These are phyloP conservation scores for Penicillium sp. DNA, from an alignment of 2,329 filamentous ascomycete species.

Conservation along the genomic window DNA sequence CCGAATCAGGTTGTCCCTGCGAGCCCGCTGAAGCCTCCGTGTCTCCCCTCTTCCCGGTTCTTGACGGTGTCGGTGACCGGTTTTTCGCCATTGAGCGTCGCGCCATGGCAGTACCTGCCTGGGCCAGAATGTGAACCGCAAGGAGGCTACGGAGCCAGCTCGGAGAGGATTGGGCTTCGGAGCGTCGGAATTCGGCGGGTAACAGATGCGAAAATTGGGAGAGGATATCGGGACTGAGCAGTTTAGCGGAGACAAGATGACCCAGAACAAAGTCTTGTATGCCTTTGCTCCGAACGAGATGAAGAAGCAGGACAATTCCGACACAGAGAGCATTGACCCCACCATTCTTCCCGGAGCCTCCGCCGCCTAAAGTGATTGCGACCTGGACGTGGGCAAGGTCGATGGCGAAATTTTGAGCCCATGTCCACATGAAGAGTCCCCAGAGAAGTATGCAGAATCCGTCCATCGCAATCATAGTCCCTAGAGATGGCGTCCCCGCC, in stretches of 20 bases:
- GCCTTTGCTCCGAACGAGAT: constrained; percentile 48
- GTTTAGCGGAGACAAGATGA: constrained; percentile 47
- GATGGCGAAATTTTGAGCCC: constrained; percentile 82
- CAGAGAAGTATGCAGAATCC: constrained; percentile 79
- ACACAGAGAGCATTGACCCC: constrained; percentile 50
- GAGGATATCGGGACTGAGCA: constrained; percentile 46
- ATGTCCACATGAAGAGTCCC: constrained; percentile 79
- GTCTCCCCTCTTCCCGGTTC: constrained; percentile 47
- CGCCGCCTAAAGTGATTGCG: constrained; percentile 84
- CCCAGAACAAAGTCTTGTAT: constrained; percentile 53
- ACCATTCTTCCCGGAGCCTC: constrained; percentile 56
- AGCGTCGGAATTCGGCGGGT: constrained; percentile 46
- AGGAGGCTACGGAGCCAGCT: constrained; percentile 51
- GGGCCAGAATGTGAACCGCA: constrained; percentile 52
- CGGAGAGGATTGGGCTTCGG: constrained; percentile 44
- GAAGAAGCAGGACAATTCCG: constrained; percentile 48
- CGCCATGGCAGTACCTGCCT: constrained; percentile 51
- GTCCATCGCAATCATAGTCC: constrained; percentile 82
- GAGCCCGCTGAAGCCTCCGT: constrained; percentile 49
- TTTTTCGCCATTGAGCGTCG: constrained; percentile 50
- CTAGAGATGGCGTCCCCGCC: constrained; percentile 80
- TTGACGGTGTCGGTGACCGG: constrained; percentile 42
- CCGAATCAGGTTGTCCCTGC: constrained; percentile 44
- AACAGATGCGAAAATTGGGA: constrained; percentile 47
- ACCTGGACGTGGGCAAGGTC: constrained; percentile 93